These are phyloP conservation scores for Mortierella sp. DNA, from an alignment of 371 early-diverging fungal species.

Conservation along the genomic window DNA sequence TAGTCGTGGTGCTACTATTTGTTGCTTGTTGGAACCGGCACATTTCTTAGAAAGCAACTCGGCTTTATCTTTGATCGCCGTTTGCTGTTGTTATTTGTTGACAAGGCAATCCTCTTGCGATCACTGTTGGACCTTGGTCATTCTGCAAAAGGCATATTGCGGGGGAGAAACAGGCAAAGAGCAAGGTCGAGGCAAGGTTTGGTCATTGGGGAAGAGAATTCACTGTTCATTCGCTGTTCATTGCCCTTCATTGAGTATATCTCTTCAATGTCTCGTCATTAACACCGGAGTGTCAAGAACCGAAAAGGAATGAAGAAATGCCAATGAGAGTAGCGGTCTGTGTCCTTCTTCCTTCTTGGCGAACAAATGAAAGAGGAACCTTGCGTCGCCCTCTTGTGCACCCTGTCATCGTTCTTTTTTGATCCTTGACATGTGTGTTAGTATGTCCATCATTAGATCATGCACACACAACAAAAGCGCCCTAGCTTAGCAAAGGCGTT, in stretches of 20 bases:
- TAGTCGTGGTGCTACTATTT: neutral
- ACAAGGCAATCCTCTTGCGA: neutral
- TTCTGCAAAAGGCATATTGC: neutral
- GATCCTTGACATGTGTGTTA: constrained; percentile 6
- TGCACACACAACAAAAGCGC: neutral
- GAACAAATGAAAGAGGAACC: too few species aligned
- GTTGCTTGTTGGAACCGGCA: neutral
- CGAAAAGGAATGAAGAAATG: neutral
- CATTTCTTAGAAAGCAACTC: constrained; percentile 14
- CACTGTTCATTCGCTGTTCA: neutral
- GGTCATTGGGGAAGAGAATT: neutral
- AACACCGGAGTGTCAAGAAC: neutral
- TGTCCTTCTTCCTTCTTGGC: too few species aligned
- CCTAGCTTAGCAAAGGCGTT: neutral
- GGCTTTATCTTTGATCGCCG: neutral
- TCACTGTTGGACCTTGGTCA: neutral
- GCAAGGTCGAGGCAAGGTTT: neutral
- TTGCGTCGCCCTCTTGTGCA: neutral
- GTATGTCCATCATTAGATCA: constrained; percentile 8
- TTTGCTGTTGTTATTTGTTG: neutral
- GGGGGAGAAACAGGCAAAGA: neutral
- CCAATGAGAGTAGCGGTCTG: constrained; percentile 1
- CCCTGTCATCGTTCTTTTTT: neutral
- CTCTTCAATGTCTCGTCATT: neutral
- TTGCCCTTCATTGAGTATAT: neutral